Evolutionary conservation across 495 filamentous ascomycete species (phyloP).

Genomic region (Penicillium roqueforti): DNA sequence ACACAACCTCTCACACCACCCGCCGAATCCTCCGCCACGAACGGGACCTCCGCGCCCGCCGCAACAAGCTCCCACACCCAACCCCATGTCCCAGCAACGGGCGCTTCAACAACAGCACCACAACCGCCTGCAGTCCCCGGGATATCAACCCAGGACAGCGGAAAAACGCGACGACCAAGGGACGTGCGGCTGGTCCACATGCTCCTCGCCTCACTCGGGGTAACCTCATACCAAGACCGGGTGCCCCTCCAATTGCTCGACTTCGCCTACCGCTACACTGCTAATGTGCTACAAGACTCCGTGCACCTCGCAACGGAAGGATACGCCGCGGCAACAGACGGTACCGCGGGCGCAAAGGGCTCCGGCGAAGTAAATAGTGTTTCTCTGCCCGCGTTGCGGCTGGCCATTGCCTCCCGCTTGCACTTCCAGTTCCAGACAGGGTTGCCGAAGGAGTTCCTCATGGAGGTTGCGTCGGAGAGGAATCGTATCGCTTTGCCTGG

Average conservation of each 20-base stretch:
- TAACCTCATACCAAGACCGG: conserved; percentile 86
- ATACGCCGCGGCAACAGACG: conserved; percentile 39
- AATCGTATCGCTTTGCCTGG: conserved; percentile 78
- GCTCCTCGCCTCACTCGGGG: conserved; percentile 80
- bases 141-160: conserved; percentile 56
- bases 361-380: conserved; percentile 43
- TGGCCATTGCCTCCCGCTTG: conserved; percentile 60
- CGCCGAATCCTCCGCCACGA: conserved; percentile 34
- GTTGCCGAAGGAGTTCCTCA: conserved; percentile 78
- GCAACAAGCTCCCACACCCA: conserved; percentile 22
- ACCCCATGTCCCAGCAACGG: conserved; percentile 10
- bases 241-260: conserved; percentile 93
- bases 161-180: conserved; percentile 70
- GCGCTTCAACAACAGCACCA: conserved; percentile 27
- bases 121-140: conserved; percentile 42
- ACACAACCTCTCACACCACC: conserved; percentile 46
- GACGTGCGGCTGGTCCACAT: conserved; percentile 91
- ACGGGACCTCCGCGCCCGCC: conserved; percentile 22
- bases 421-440: conserved; percentile 62
- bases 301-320: conserved; percentile 52
- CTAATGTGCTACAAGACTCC: conserved; percentile 46
- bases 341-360: conserved; percentile 22
- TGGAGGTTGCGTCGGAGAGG: conserved; percentile 75
- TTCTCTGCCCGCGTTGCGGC: conserved; percentile 53
- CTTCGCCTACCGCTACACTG: conserved; percentile 85